A percentile compares a stretch with the other conserved stretches of the same genome.
Evolutionary conservation across 2,329 filamentous ascomycete species (phyloP).

Genomic region (Trichoderma arundinaceum): DNA sequence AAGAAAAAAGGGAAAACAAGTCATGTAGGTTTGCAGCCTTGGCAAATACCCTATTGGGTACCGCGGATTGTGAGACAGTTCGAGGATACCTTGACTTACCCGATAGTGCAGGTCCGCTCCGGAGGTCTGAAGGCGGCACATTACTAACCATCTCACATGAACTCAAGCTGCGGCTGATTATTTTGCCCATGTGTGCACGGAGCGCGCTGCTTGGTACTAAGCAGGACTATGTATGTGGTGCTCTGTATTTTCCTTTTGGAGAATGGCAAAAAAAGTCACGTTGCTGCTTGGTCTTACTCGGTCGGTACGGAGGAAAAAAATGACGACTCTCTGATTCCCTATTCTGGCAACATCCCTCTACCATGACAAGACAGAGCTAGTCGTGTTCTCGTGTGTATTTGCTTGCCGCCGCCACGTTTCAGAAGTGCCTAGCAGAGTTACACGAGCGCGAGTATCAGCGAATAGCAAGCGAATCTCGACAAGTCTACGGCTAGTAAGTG

Average conservation of each 20-base stretch:
- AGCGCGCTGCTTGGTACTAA: no score
- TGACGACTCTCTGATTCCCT: no score
- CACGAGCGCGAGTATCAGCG: not conserved
- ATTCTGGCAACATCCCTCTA: not conserved
- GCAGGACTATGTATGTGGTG: no score
- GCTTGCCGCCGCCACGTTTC: not conserved
- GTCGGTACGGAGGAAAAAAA: no score
- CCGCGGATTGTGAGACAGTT: not conserved
- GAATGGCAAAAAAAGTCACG: no score
- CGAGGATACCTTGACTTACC: constrained; percentile 9
- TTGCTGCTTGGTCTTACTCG: not conserved
- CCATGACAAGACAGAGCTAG: not conserved
- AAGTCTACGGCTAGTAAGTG: no score
- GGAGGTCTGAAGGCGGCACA: not conserved
- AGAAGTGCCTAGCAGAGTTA: not conserved
- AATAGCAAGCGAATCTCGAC: not conserved
- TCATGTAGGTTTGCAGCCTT: no score
- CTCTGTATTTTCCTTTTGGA: no score
- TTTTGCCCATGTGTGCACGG: no score
- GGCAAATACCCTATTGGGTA: no score
- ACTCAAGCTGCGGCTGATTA: no score
- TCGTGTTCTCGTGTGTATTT: not conserved
- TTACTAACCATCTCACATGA: no score
- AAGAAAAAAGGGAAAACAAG: not conserved
- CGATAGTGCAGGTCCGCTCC: constrained; percentile 1